Conservation (phyloP, 495 filamentous ascomycete species). For the Talaromyces wortmannii region DNA sequence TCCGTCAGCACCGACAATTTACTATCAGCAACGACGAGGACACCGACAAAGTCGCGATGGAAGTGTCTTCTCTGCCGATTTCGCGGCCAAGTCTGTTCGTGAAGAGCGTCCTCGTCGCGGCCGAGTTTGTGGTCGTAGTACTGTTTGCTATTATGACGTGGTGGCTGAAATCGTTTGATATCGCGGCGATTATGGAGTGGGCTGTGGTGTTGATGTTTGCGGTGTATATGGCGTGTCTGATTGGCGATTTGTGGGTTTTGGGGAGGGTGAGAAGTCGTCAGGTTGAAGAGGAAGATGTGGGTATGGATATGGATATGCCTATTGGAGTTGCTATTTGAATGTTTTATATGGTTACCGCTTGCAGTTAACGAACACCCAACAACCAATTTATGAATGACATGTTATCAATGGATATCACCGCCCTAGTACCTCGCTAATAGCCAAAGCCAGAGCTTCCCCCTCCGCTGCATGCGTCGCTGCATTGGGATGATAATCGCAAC, state of each 20-base stretch:
- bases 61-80: not conserved
- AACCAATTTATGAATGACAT: too few species aligned
- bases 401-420: not conserved
- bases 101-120: not conserved
- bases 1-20: not conserved
- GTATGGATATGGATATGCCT: too few species aligned
- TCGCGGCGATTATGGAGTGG: slow-evolving; percentile 1
- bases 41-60: slow-evolving; percentile 1
- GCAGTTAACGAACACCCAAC: too few species aligned
- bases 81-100: not conserved
- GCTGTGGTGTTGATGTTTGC: slow-evolving; percentile 1
- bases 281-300: too few species aligned
- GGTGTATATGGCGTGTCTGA: slow-evolving; percentile 2
- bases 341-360: too few species aligned
- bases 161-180: slow-evolving; percentile 1
- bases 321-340: too few species aligned
- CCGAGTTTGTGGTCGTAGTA: not conserved
- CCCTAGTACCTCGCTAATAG: not conserved
- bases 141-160: slow-evolving; percentile 2
- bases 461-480: slow-evolving; percentile 3
- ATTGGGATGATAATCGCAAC: slow-evolving; percentile 11
- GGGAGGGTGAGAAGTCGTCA: not conserved
- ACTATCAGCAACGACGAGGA: not conserved
- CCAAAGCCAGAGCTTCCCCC: not conserved
- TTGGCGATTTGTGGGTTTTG: slow-evolving; percentile 2